Base-by-base conservation (phyloP, 352 stramenopile species). In the Phytophthora brassicae region DNA sequence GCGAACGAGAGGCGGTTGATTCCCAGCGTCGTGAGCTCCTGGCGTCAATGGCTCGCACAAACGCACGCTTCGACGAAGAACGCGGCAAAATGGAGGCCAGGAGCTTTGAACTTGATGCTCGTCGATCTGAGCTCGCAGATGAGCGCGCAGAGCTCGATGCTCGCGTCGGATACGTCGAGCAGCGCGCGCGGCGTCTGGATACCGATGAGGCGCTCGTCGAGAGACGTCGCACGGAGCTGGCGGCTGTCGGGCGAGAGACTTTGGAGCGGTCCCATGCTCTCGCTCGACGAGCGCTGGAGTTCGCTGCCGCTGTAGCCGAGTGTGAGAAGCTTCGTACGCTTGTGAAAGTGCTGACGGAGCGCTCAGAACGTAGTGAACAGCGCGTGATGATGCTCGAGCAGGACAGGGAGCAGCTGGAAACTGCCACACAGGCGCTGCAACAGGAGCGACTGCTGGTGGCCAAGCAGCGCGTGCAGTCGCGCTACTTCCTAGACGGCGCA, bases 401-500 rank as follows among this genome's bases (percentile, higher is more conserved):
- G 36, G 69, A 87, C 53, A 75, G 80, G 41, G 72, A 70, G 36
- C 64, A 68, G 19, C 58, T 94, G 23, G 79, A 90, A 24, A 70
- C 79, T 19, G 70, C 79, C 2, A 64, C 74, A 13, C 62, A 71
- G 20, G 74, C 86, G 44, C 66, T 94, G 39, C 76, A 92, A 52
- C 83, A 84, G 19, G 85, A 94, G 61, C 74, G 79, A 6, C 63
- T 92, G 12, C 42, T 82, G 47, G 71, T 92, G 17, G 79, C 80
- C 33, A 90, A 86, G 58, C 81, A 91, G 66, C 85, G 82, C 38
- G 60, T 87, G 61, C 77, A 94, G 64, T 92, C 83, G 54, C 79
- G 83, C 19, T 78, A 90, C 50, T 79, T 94, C 47, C 61, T 92
- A 17, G 77, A 92, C 48, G 77, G 80, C 42, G 78, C 85, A 20